Evolutionary conservation across 2,329 filamentous ascomycete species (phyloP).

Genomic region (Ascochyta pisi): DNA sequence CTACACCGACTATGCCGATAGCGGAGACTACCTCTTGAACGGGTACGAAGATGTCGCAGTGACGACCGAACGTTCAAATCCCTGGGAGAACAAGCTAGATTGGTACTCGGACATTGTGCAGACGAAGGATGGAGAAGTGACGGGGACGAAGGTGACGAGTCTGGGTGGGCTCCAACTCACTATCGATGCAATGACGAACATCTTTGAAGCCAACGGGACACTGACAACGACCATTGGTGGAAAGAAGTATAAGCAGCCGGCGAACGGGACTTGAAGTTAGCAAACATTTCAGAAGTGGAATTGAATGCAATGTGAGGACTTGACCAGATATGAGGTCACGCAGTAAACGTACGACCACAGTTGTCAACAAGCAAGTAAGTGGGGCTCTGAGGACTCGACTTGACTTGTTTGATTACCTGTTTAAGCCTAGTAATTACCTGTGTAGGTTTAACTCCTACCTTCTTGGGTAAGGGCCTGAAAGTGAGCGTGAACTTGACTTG

Average conservation of each 20-base stretch:
- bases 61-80: slow-evolving; percentile 9
- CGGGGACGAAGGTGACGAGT: slow-evolving; percentile 50
- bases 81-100: slow-evolving; percentile 37
- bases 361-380: too few relatives aligned
- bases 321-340: too few relatives aligned
- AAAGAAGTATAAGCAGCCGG: slow-evolving; percentile 48
- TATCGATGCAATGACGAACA: slow-evolving; percentile 50
- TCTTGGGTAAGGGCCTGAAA: too few relatives aligned
- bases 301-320: background rate
- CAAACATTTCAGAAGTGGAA: too few relatives aligned
- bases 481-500: too few relatives aligned
- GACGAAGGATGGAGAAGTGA: slow-evolving; percentile 33
- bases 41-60: slow-evolving; percentile 48
- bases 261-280: slow-evolving; percentile 36
- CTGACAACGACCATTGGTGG: slow-evolving; percentile 51
- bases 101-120: slow-evolving; percentile 52
- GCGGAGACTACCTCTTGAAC: slow-evolving; percentile 41
- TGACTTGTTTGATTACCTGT: too few relatives aligned
- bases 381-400: too few relatives aligned
- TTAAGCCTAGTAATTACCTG: too few relatives aligned
- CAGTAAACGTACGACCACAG: too few relatives aligned
- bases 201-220: slow-evolving; percentile 53
- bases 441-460: too few relatives aligned
- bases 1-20: slow-evolving; percentile 51
- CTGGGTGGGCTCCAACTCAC: slow-evolving; percentile 49